These are phyloP conservation scores for Coniophora puteana DNA, from an alignment of 1,284 basidiomycete genomes.

Conservation along the genomic window DNA sequence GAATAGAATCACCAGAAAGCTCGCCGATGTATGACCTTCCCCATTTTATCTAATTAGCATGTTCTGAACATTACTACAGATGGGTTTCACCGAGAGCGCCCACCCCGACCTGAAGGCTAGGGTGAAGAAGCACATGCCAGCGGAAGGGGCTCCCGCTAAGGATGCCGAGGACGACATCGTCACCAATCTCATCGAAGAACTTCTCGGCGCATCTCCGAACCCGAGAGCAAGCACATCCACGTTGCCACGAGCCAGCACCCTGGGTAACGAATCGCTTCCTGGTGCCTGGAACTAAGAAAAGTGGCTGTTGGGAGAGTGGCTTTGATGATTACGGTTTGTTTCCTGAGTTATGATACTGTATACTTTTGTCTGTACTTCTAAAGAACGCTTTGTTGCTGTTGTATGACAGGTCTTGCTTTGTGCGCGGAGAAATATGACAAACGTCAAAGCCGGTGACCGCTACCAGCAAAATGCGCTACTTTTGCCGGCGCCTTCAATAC, in stretches of 20 bases:
- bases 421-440: too few species aligned
- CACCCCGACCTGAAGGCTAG: conserved; percentile 50
- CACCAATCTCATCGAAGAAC: conserved; percentile 58
- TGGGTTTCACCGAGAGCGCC: conserved; percentile 62
- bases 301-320: conserved; percentile 1
- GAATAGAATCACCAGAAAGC: conserved; percentile 43
- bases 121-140: conserved; percentile 48
- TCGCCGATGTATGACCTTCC: conserved; percentile 44
- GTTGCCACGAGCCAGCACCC: conserved; percentile 32
- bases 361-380: too few species aligned
- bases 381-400: too few species aligned
- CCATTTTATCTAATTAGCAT: conserved; percentile 9
- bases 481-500: too few species aligned
- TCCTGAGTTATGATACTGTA: too few species aligned
- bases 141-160: conserved; percentile 36
- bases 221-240: conserved; percentile 19
- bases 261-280: conserved; percentile 28
- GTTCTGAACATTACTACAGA: conserved; percentile 37
- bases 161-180: conserved; percentile 62
- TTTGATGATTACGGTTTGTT: too few species aligned
- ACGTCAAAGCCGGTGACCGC: too few species aligned
- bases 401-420: too few species aligned
- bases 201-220: conserved; percentile 25
- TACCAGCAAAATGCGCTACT: too few species aligned
- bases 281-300: conserved; percentile 35